Percentiles rank a stretch among this genome's conserved stretches.
Evolutionary conservation across 169 alveolate species (phyloP).

Genomic region (Fabrea salina): DNA sequence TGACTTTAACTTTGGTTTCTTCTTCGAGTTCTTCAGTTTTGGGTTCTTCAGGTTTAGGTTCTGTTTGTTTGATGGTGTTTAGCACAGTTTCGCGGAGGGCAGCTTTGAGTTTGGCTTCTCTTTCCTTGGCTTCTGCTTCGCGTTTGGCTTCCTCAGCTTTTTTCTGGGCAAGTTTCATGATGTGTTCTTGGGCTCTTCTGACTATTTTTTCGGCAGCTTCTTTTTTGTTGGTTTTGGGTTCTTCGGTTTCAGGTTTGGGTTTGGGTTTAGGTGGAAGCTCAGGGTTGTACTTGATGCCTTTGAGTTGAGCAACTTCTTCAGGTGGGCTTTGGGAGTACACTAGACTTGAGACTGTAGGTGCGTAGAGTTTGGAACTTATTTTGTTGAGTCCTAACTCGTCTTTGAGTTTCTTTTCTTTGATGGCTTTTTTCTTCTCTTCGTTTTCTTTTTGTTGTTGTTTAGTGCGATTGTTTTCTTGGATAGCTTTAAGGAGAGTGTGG

Average conservation of each 20-base stretch:
- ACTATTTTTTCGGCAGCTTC: slow-evolving; percentile 32
- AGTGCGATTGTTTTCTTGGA: slow-evolving; percentile 13
- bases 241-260: background rate
- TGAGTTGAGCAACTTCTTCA: background rate
- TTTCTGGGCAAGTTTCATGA: slow-evolving; percentile 7
- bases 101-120: background rate
- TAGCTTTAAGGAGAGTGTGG: background rate
- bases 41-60: background rate
- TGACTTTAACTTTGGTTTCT: background rate
- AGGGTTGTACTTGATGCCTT: background rate
- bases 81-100: background rate
- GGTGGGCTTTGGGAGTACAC: background rate
- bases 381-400: slow-evolving; percentile 11
- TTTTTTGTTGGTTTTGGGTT: slow-evolving; percentile 9
- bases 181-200: background rate
- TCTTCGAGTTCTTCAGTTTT: background rate
- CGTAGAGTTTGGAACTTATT: background rate
- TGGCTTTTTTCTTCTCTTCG: slow-evolving; percentile 24
- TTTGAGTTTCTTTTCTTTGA: background rate
- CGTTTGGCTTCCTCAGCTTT: background rate
- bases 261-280: background rate
- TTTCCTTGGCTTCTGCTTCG: slow-evolving; percentile 2
- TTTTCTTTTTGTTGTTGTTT: slow-evolving; percentile 25
- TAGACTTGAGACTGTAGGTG: background rate
- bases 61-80: background rate